Conservation (phyloP, 345 rosid genomes). For the Brassica incana region DNA sequence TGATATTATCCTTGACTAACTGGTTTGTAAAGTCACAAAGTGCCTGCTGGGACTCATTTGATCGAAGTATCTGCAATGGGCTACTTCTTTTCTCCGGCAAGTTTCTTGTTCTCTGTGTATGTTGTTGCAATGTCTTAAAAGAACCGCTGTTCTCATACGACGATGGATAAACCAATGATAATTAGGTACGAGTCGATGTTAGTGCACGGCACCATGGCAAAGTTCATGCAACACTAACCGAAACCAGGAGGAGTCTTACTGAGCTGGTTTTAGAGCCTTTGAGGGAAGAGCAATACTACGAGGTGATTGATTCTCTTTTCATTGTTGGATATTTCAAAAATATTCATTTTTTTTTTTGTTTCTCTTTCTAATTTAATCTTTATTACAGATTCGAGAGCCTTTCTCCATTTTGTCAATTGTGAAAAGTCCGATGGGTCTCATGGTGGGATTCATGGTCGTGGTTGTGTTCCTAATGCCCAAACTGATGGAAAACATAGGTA, state of each 20-base stretch:
- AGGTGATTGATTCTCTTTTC: slow-evolving; percentile 50
- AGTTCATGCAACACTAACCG: slow-evolving; percentile 93
- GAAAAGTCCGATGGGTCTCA: slow-evolving; percentile 98
- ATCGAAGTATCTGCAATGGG: slow-evolving; percentile 87
- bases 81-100: slow-evolving; percentile 91
- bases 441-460: slow-evolving; percentile 95
- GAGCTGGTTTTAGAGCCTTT: slow-evolving; percentile 90
- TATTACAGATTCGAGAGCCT: slow-evolving; percentile 82
- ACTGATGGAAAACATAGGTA: slow-evolving; percentile 94
- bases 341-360: not conserved
- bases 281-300: slow-evolving; percentile 79
- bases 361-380: slow-evolving; percentile 7
- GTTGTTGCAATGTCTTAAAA: not conserved
- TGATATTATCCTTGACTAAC: slow-evolving; percentile 49
- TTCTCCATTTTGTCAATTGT: slow-evolving; percentile 74
- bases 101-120: slow-evolving; percentile 18
- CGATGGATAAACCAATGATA: slow-evolving; percentile 6
- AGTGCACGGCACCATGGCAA: slow-evolving; percentile 93
- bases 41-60: slow-evolving; percentile 92
- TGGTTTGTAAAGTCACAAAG: slow-evolving; percentile 55
- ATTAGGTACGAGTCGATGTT: slow-evolving; percentile 93
- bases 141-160: not conserved
- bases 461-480: slow-evolving; percentile 96
- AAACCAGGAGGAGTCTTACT: slow-evolving; percentile 77
- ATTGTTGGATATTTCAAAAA: not conserved